Base-by-base conservation (phyloP, 306 rosid genomes). In the Begonia peltatifolia region DNA sequence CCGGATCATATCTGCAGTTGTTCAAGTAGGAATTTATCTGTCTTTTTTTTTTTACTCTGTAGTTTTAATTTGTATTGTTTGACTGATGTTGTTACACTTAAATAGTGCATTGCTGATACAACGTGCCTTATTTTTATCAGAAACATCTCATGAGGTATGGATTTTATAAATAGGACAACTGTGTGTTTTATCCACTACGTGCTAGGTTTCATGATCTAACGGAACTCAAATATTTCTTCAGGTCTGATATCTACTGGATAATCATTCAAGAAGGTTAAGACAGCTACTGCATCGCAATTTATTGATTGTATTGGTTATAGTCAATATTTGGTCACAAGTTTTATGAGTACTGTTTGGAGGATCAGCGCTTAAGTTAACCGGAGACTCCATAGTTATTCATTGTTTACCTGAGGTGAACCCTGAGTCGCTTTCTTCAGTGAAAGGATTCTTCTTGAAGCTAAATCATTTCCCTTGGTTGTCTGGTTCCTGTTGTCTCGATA, bases 1-100 rank as follows among this genome's bases (percentile, higher is more conserved):
- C 83, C 79, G 86, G 88, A 75, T 86, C 94, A 71, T 73, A 83
- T 48, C 72, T 70, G 88, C 93, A 67, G 76, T 73, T 78, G 77
- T 76, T 61, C 79, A 66, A 79, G 95, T 82, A 79, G 71, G 87
- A 42, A 14, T 56, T 49, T 57, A 30, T 30, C 18, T 22, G 63
- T 53, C 58, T 36, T 10, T 43, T 25, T 43, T 25, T 20, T 13
- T 42, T 10, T 50, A 5, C 8, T 30, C 9, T 30, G 8, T 8
- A 36, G 18, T 42, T n/a, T 54, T 42, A 51, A 53, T 46, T 56
- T 47, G 52, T 70, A 38, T 41, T 30, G 52, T 30, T 62, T 41
- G 13, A 9, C 36, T 25, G 47, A 57, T 53, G 46, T 46, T 61
- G 42, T 63, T 41, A 44, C 64, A 5, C 38, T 55, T 60, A 42